Percentiles rank a stretch among this genome's conserved stretches.
Evolutionary conservation across 768 basidiomycete species (phyloP).

Genomic region (Daedaleopsis nitida): DNA sequence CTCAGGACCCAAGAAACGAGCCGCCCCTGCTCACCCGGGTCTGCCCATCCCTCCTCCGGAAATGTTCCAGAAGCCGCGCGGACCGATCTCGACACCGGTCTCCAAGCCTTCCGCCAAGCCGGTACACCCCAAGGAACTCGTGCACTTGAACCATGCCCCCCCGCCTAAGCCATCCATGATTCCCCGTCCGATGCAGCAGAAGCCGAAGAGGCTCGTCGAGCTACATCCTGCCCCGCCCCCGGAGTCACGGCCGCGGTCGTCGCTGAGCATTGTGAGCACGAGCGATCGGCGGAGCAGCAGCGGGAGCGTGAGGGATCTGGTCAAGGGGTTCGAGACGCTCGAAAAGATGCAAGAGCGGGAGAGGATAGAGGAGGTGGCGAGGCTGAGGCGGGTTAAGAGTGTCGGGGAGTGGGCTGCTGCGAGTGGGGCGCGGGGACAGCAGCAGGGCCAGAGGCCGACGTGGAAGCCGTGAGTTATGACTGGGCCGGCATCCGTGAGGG

Average conservation of each 20-base stretch:
- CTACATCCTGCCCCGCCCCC: constrained; percentile 49
- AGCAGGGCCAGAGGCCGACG: constrained; percentile 17
- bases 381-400: constrained; percentile 36
- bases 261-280: constrained; percentile 17
- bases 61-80: constrained; percentile 49
- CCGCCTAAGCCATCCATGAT: constrained; percentile 41
- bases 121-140: constrained; percentile 64
- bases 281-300: constrained; percentile 61
- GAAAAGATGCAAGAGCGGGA: constrained; percentile 36
- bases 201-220: constrained; percentile 53
- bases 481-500: background rate
- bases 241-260: constrained; percentile 26
- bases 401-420: constrained; percentile 35
- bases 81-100: constrained; percentile 61
- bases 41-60: constrained; percentile 60
- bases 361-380: constrained; percentile 26
- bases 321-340: constrained; percentile 59
- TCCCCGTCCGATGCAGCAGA: constrained; percentile 36
- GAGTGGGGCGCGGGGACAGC: constrained; percentile 6
- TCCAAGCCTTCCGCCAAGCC: constrained; percentile 48
- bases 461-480: constrained; percentile 23
- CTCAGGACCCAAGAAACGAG: constrained; percentile 26
- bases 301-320: constrained; percentile 72
- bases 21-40: constrained; percentile 36
- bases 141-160: constrained; percentile 60